Percentiles rank a stretch among this genome's conserved stretches.
Evolutionary conservation across 2,329 filamentous ascomycete species (phyloP).

Genomic region (Phyllachora maydis): DNA sequence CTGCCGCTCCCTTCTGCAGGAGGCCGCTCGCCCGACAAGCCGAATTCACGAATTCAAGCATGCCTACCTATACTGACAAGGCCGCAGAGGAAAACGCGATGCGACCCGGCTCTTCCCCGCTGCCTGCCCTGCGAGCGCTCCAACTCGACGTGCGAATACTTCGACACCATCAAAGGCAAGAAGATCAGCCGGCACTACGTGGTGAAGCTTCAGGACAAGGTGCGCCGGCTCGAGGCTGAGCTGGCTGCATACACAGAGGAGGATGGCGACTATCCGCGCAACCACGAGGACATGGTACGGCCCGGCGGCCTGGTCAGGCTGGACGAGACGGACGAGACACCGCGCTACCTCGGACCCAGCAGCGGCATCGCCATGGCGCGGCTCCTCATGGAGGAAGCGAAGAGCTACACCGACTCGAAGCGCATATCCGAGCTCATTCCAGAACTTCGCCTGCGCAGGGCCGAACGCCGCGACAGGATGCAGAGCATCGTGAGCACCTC

Average conservation of each 20-base stretch:
- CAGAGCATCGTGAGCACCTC: conserved; percentile 35
- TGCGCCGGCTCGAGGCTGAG: conserved; percentile 64
- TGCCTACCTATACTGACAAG: no score
- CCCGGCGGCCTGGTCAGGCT: conserved; percentile 72
- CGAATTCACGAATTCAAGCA: no score
- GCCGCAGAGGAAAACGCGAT: conserved; percentile 88
- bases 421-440: conserved; percentile 86
- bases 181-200: conserved; percentile 87
- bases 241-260: conserved; percentile 62
- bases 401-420: conserved; percentile 76
- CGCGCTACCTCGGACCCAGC: conserved; percentile 78
- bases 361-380: conserved; percentile 92
- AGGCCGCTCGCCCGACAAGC: no score
- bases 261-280: conserved; percentile 46
- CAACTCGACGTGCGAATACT: conserved; percentile 86
- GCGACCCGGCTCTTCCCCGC: conserved; percentile 77
- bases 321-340: conserved; percentile 64
- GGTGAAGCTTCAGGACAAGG: conserved; percentile 72
- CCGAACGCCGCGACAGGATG: conserved; percentile 36
- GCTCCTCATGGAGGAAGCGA: conserved; percentile 89
- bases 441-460: conserved; percentile 39
- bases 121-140: conserved; percentile 87
- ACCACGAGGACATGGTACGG: conserved; percentile 68
- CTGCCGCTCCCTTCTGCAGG: no score
- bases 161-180: conserved; percentile 67